A percentile compares a stretch with the other conserved stretches of the same genome.
Conservation (phyloP, 2,329 filamentous ascomycete species). For the Alternaria viburni region DNA sequence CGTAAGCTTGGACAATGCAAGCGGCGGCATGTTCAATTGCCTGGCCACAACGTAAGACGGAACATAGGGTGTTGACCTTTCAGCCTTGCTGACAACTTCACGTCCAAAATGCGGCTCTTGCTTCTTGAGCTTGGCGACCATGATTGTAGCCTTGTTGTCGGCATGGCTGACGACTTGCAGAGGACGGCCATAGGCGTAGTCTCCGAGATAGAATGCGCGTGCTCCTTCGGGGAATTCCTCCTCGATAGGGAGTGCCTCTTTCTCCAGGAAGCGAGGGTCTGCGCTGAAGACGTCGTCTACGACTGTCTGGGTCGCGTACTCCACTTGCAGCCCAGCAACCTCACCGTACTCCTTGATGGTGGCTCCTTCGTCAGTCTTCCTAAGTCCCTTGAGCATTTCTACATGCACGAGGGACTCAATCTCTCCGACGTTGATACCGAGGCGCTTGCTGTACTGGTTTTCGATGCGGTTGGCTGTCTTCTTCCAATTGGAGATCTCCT, state of each 20-base stretch:
- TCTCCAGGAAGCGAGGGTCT: conserved; percentile 92
- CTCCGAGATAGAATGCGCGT: conserved; percentile 90
- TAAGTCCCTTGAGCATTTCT: conserved; percentile 89
- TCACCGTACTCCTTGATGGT: conserved; percentile 91
- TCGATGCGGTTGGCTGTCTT: conserved; percentile 86
- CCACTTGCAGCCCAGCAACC: conserved; percentile 82
- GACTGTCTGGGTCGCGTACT: conserved; percentile 89
- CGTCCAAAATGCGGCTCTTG: conserved; percentile 84
- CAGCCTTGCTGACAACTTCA: conserved; percentile 72
- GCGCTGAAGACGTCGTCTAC: conserved; percentile 90
- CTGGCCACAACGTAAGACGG: conserved; percentile 90
- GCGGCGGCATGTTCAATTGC: conserved; percentile 78
- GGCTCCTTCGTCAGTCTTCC: conserved; percentile 88
- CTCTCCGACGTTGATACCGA: conserved; percentile 84
- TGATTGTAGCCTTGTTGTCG: conserved; percentile 76
- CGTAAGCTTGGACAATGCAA: conserved; percentile 94
- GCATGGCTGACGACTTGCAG: conserved; percentile 80
- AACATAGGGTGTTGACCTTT: conserved; percentile 75
- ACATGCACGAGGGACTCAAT: conserved; percentile 92
- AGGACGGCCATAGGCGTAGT: conserved; percentile 89
- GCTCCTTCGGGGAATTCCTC: conserved; percentile 88
- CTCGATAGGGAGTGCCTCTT: conserved; percentile 82
- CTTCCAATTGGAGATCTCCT: conserved; percentile 81
- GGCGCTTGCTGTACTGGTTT: conserved; percentile 84
- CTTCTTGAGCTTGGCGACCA: conserved; percentile 73